Evolutionary conservation across 768 basidiomycete genomes (phyloP), one percentile per base, ranked within the genome.

Genomic region (Gloeostereum incarnatum): DNA sequence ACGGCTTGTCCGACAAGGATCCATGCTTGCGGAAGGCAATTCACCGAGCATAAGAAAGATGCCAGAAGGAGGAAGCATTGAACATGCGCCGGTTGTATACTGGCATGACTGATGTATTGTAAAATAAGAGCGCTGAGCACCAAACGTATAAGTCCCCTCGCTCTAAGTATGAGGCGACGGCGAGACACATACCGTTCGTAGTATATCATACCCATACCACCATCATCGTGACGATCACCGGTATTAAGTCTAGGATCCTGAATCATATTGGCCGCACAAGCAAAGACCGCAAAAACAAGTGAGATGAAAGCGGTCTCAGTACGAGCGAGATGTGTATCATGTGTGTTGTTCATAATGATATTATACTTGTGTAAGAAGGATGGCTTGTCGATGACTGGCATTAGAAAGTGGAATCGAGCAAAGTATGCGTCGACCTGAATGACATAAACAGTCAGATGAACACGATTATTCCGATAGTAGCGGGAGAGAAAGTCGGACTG

Each of bases 11-110:
- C 91, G 39, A 91, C 75, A 41, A 92, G 69, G 45, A 93, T 75
- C 91, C 91, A 94, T 21, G 90, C 88, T 60, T 92, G 91, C 2
- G 91, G 91, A 36, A 94, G 73, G 53, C 90, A 91, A 52, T 94
- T 94, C 49, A 93, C 72, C 38, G 89, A 90, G 54, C 90, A 92
- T 43, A 94, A 66, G 64, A 91, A 93, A 1, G 89, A 83, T 36
- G 90, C 82, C 71, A 92, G 74, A 39, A 94, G 69, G 45, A 88
- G 75, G 55, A 92, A 82, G 58, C 85, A 85, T 63, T 93, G 91
- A 21, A 93, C 90, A 57, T 93, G 91, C 23, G 79, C 73, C 36
- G 85, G 66, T 56, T 91, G 84, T 27, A 79, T 87, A 39, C 81
- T 85, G 31, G 86, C 76, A 53, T 91, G 80, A 45, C 88, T 90